Conservation (phyloP, 2,329 filamentous ascomycete genomes). For the Aspergillus unguis region DNA sequence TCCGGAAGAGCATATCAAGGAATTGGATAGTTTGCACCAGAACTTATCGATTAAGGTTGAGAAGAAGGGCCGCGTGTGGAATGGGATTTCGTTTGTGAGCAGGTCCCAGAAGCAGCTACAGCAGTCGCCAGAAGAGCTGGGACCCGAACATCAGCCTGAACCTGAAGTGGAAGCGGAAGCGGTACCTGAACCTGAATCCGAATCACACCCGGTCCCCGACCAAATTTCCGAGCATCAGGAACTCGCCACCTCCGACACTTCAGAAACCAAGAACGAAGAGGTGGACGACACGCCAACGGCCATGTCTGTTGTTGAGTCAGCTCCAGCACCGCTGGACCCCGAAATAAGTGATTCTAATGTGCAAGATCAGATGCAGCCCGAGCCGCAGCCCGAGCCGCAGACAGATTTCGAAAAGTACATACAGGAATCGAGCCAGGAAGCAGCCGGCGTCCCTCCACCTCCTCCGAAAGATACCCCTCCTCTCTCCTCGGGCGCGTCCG, state of each 20-base stretch:
- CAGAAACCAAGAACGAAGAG: constrained; percentile 3
- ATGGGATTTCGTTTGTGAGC: constrained; percentile 20
- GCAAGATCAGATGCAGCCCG: constrained; percentile 6
- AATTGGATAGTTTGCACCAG: constrained; percentile 39
- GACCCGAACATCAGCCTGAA: constrained; percentile 13
- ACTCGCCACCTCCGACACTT: neutral
- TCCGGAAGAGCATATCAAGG: constrained; percentile 40
- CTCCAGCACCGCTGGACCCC: constrained; percentile 21
- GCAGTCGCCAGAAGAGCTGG: neutral
- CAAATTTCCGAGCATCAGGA: constrained; percentile 5
- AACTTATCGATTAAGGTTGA: constrained; percentile 39
- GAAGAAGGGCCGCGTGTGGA: constrained; percentile 38
- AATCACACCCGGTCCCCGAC: constrained; percentile 8
- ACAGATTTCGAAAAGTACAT: constrained; percentile 45
- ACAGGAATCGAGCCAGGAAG: constrained; percentile 35
- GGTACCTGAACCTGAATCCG: constrained; percentile 4
- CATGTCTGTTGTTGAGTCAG: constrained; percentile 32
- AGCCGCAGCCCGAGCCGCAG: constrained; percentile 18
- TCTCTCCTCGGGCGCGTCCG: constrained; percentile 26
- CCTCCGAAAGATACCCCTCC: constrained; percentile 37
- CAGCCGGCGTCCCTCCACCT: constrained; percentile 25
- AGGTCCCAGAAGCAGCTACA: constrained; percentile 8
- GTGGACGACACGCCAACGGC: constrained; percentile 9
- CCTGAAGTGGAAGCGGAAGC: constrained; percentile 15
- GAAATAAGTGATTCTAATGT: constrained; percentile 14